phyloP scores from a whole-genome alignment of 2,329 filamentous ascomycete species.

The Tolypocladium amazonense region DNA sequence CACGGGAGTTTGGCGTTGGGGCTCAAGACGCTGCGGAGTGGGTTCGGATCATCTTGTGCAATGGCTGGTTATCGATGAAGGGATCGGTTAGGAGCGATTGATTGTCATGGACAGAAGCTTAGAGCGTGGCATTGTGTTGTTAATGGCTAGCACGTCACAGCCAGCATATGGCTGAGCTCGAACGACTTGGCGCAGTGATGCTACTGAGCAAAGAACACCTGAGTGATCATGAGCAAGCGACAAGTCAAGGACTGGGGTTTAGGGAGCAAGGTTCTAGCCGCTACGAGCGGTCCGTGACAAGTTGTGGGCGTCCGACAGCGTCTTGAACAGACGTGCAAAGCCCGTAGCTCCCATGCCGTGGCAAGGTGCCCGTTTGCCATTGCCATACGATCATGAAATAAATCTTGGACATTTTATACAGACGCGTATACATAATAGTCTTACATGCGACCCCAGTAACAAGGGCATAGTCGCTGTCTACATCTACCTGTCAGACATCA shows the following conservation, averaged over 20 bases:
- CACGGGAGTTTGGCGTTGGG: constrained; percentile 1
- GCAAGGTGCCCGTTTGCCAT: background rate
- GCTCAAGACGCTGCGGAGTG: background rate
- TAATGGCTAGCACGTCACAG: background rate
- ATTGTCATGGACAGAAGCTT: background rate
- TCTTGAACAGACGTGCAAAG: background rate
- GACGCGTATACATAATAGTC: constrained; percentile 1
- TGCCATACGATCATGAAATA: background rate
- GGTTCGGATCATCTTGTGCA: background rate
- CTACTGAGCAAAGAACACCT: background rate
- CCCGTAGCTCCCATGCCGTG: background rate
- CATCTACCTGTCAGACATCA: constrained; percentile 66
- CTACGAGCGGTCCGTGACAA: background rate
- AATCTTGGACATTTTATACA: background rate
- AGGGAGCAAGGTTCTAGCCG: background rate
- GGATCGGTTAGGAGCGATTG: no score
- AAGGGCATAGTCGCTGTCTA: constrained; percentile 30
- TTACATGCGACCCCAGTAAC: constrained; percentile 3
- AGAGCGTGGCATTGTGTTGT: background rate
- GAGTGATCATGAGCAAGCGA: background rate
- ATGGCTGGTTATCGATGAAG: background rate
- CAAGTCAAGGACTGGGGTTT: background rate
- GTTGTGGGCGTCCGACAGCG: background rate
- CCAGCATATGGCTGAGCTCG: background rate
- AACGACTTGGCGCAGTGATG: background rate